These are phyloP conservation scores for Aureobasidium sp. DNA, from an alignment of 2,329 filamentous ascomycete species.

Conservation along the genomic window DNA sequence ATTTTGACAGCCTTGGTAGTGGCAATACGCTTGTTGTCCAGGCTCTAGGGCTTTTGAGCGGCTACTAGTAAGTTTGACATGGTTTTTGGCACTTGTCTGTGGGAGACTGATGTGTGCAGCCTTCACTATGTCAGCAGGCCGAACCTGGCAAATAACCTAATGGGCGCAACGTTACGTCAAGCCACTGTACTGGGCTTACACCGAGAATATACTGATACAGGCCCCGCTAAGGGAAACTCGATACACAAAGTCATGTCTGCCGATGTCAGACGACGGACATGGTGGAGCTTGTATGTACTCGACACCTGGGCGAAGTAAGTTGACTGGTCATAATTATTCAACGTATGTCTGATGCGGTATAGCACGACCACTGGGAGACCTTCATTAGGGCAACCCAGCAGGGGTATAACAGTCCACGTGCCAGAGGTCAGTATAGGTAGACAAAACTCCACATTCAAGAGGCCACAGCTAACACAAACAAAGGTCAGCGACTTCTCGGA, in stretches of 20 bases:
- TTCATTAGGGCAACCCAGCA: conserved; percentile 58
- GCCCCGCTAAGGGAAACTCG: conserved; percentile 25
- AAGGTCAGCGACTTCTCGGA: conserved; percentile 25
- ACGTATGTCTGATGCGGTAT: no score
- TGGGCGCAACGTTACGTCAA: conserved; percentile 26
- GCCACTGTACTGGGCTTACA: conserved; percentile 25
- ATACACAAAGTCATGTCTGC: conserved; percentile 42
- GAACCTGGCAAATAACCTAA: conserved; percentile 24
- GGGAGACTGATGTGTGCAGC: neutral
- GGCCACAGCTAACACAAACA: neutral
- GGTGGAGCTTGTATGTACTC: conserved; percentile 67
- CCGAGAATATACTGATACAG: conserved; percentile 21
- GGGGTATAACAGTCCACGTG: conserved; percentile 56
- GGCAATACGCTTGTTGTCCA: conserved; percentile 24
- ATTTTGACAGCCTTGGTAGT: conserved; percentile 23
- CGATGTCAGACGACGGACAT: conserved; percentile 58
- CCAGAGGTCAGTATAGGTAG: conserved; percentile 35
- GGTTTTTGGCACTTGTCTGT: no score
- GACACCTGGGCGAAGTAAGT: conserved; percentile 54
- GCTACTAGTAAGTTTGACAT: conserved; percentile 19
- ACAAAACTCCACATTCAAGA: no score
- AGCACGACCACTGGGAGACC: conserved; percentile 62
- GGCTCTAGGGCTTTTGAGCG: conserved; percentile 22
- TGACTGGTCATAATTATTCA: no score
- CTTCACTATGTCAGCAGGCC: conserved; percentile 26